Percentiles rank a stretch among this genome's conserved stretches.
These are phyloP conservation scores for Platanthera guangdongensis DNA, from an alignment of 106 monocot genomes.

Conservation along the genomic window DNA sequence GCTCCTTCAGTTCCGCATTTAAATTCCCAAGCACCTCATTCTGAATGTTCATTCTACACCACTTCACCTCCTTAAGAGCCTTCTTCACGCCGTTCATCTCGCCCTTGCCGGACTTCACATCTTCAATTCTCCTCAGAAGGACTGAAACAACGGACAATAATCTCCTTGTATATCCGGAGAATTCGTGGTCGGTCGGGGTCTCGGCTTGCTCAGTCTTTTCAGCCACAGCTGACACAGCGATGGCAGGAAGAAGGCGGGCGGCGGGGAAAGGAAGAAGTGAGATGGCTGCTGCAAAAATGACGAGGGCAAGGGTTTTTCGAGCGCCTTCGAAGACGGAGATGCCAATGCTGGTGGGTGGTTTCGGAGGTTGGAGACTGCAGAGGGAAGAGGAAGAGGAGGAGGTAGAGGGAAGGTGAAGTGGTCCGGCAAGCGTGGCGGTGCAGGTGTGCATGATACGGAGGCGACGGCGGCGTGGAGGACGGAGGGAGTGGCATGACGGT, in stretches of 20 bases:
- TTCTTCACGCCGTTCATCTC: constrained; percentile 27
- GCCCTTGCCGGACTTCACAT: constrained; percentile 30
- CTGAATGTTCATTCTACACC: constrained; percentile 42
- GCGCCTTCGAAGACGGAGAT: constrained; percentile 9
- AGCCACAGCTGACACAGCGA: constrained; percentile 23
- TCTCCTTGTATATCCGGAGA: constrained; percentile 37
- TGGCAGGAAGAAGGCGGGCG: constrained; percentile 11
- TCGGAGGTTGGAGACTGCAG: neutral
- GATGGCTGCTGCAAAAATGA: constrained; percentile 33
- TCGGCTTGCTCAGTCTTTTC: constrained; percentile 9
- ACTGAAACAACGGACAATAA: constrained; percentile 37
- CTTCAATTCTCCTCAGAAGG: constrained; percentile 43
- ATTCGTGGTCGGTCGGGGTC: constrained; percentile 40
- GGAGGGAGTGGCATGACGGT: neutral
- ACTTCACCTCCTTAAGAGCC: constrained; percentile 49
- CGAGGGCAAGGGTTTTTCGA: constrained; percentile 20
- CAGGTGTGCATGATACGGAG: neutral
- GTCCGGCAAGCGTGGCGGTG: neutral
- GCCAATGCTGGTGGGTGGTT: neutral
- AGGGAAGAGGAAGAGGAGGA: constrained; percentile 2
- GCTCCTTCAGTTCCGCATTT: constrained; percentile 45
- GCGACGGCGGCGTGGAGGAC: constrained; percentile 5
- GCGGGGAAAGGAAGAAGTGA: constrained; percentile 21
- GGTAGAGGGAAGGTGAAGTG: neutral
- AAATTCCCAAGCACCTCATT: constrained; percentile 36